Evolutionary conservation across 129 eudicot species (phyloP), one percentile per base, ranked within the genome.

Genomic region (Chrysanthemum lavandulifolium): DNA sequence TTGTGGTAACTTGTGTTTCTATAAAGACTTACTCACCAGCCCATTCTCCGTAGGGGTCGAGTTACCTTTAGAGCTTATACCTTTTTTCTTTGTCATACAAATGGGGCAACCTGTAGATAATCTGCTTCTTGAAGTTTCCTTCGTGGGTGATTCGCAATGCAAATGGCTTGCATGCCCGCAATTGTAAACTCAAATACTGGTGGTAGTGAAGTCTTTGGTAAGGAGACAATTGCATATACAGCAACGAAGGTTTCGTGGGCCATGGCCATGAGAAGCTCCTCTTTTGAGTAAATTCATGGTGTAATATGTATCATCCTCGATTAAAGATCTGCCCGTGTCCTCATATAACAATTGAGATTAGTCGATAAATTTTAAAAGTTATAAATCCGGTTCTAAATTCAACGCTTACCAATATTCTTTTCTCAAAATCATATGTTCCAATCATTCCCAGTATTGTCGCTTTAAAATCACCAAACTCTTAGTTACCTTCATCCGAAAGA

Each of bases 401-500:
- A 69, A 69, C 3, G 49, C 82, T 54, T 83, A 94, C 98, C 93
- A 94, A 77, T 74, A 94, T 94, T 73, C 82, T 84, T 75, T 85
- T 86, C 68, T 94, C 98, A 65, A 94, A 94, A 76, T 91, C 97
- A 61, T 94, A 94, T 57, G 87, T 88, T 73, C 97, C 98, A 72
- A 94, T 96, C 96, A 94, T 90, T 75, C 97, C 98, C 80, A 94
- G 72, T 84, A 94, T 94, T 45, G 96, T 94, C 50, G 79, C 82
- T 76, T 86, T 94, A 67, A 89, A 90, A 86, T 94, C 97, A 79
- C 98, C 98, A 73, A 94, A 94, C 79, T 94, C 97, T 80, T 90
- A 97, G 79, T 55, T 76, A 47, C 96, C 89, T 72, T 88, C 90
- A 65, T 94, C 97, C 31, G 97, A 86, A 36, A 94, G 87, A 71